A percentile compares a stretch with the other conserved stretches of the same genome.
Conservation (phyloP, 2,329 filamentous ascomycete genomes). For the Blumeriella jaapii region DNA sequence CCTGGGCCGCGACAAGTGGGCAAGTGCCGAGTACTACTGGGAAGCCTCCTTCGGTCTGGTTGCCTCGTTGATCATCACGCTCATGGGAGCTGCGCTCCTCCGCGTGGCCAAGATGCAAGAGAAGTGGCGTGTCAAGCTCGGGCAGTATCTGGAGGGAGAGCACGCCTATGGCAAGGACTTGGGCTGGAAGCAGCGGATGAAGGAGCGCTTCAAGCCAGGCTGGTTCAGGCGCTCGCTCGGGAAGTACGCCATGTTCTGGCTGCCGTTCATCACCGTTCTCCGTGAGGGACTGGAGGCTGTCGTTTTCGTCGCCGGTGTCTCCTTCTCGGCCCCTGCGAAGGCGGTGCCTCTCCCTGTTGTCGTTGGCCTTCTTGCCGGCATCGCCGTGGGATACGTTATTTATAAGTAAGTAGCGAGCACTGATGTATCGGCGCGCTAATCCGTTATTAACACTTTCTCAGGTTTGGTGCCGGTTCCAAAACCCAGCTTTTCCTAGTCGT, state of each 20-base stretch:
- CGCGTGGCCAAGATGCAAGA: constrained; percentile 73
- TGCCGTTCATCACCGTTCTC: constrained; percentile 81
- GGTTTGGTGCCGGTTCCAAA: constrained; percentile 51
- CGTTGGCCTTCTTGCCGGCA: constrained; percentile 56
- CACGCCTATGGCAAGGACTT: constrained; percentile 27
- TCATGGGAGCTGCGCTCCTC: constrained; percentile 70
- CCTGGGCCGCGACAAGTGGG: constrained; percentile 55
- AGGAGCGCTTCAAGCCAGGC: constrained; percentile 38
- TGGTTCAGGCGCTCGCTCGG: constrained; percentile 40
- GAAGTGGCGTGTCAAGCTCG: constrained; percentile 79
- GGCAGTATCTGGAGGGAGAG: constrained; percentile 49
- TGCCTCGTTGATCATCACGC: constrained; percentile 67
- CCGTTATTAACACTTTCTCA: constrained; percentile 16
- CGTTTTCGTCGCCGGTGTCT: constrained; percentile 76
- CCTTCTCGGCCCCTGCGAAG: constrained; percentile 60
- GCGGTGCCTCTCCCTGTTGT: constrained; percentile 70
- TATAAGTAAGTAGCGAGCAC: constrained; percentile 57
- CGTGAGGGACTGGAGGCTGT: constrained; percentile 79
- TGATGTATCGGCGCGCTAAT: neutral
- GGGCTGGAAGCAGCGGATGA: constrained; percentile 17
- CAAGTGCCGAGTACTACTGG: constrained; percentile 61
- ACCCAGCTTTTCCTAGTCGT: constrained; percentile 70
- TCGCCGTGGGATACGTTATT: constrained; percentile 57
- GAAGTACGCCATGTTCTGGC: constrained; percentile 75
- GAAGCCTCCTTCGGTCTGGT: constrained; percentile 69